These are phyloP conservation scores for Neonectria coccinea DNA, from an alignment of 2,329 filamentous ascomycete genomes.

Conservation along the genomic window DNA sequence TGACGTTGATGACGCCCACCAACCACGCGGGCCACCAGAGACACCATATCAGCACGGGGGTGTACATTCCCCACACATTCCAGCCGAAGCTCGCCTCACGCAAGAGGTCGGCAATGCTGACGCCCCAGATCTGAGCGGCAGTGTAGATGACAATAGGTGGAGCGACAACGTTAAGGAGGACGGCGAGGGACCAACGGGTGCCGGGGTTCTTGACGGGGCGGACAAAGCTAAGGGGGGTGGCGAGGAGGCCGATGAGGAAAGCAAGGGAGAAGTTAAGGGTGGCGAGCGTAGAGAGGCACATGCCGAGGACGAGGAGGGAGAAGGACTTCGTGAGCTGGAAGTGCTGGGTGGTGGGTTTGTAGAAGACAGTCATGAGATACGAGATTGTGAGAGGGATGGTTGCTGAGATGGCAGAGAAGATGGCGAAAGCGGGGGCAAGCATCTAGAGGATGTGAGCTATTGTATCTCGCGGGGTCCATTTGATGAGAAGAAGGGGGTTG, in stretches of 20 bases:
- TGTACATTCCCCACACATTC: slow-evolving; percentile 91
- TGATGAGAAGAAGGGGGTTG: not conserved
- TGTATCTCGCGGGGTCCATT: not conserved
- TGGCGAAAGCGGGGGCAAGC: slow-evolving; percentile 68
- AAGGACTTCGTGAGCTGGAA: slow-evolving; percentile 87
- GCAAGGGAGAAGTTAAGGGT: slow-evolving; percentile 96
- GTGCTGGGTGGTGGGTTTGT: slow-evolving; percentile 72
- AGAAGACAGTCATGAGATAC: slow-evolving; percentile 62
- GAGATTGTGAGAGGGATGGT: slow-evolving; percentile 69
- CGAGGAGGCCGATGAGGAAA: slow-evolving; percentile 84
- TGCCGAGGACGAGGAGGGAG: slow-evolving; percentile 90
- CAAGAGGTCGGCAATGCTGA: slow-evolving; percentile 69
- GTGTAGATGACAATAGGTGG: slow-evolving; percentile 68
- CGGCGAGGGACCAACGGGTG: slow-evolving; percentile 56
- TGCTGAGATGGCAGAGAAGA: slow-evolving; percentile 67
- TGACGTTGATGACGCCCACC: slow-evolving; percentile 68
- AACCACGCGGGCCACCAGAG: slow-evolving; percentile 97
- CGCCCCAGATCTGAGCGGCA: slow-evolving; percentile 56
- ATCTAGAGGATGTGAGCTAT: slow-evolving; percentile 56
- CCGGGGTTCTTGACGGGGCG: slow-evolving; percentile 58
- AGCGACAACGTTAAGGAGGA: slow-evolving; percentile 69
- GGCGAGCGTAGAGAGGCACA: slow-evolving; percentile 91
- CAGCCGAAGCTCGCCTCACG: slow-evolving; percentile 85
- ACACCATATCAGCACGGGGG: slow-evolving; percentile 89
- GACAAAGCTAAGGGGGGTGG: slow-evolving; percentile 83